Evolutionary conservation across 2,329 filamentous ascomycete genomes (phyloP), one percentile per base, ranked within the genome.

Genomic region (Fonsecaea nubica): DNA sequence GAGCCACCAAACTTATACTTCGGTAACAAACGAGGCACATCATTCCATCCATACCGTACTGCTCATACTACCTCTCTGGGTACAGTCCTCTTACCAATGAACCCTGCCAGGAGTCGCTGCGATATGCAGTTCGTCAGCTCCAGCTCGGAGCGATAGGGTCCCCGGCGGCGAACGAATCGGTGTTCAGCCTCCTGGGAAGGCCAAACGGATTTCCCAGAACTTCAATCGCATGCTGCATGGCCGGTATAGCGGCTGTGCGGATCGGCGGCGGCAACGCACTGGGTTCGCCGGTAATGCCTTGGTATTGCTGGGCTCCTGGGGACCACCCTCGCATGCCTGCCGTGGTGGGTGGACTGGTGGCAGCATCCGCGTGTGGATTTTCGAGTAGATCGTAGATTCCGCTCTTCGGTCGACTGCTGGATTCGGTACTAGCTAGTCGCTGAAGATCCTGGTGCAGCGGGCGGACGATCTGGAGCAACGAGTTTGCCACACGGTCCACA

Each of bases 381-480:
- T 62, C 50, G 15, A 62, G 60, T 30, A 62, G 40, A 15, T 56
- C 35, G 25, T 62, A 52, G 60, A 62, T 62, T 21, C 60, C 60
- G 40, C 60, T 58, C 55, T 58, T 30, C 15, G 30, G 50, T 4
- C 60, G 50, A 25, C 18, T 38, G 38, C 13, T 48, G 15, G 50
- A 25, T n/a, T 55, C 33, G 25, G 8, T 40, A 38, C 52, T 62
- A 13, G 60, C 60, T n/a, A 62, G 60, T 32, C 52, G 36, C n/a
- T 35, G 60, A 32, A 65, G 52, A 13, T 65, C 52, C 40, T 62
- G 57, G 50, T 65, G 63, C 33, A 65, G 58, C 9, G 63, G 63
- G 4, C 33, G 57, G n/a, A 65, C 63, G 40, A 65, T 65, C 45
- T 65, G 35, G 32, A 65, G 38, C 63, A 65, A 57, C 12, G 63